These are phyloP conservation scores for Arthrobotrys conoides DNA, from an alignment of 2,329 filamentous ascomycete genomes.

Conservation along the genomic window DNA sequence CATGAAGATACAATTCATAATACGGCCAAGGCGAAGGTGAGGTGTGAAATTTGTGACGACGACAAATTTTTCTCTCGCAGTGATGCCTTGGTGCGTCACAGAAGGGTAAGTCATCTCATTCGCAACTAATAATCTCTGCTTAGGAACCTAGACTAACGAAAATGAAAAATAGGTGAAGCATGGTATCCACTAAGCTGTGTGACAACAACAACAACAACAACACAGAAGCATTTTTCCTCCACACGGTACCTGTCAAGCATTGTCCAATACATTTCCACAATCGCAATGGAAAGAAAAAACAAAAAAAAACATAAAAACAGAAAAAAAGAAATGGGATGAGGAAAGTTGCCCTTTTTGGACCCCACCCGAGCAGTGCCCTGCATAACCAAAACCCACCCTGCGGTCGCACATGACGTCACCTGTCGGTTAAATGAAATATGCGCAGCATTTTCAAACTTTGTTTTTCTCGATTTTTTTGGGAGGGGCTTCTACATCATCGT, in stretches of 20 bases:
- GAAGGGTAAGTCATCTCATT: constrained; percentile 68
- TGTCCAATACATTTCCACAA: constrained; percentile 16
- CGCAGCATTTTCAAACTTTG: constrained; percentile 37
- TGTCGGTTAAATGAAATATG: constrained; percentile 31
- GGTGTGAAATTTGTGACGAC: constrained; percentile 91
- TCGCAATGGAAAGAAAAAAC: constrained; percentile 21
- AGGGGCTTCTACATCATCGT: constrained; percentile 14
- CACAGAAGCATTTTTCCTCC: constrained; percentile 6
- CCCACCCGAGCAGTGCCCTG: constrained; percentile 42
- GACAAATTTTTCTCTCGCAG: constrained; percentile 98
- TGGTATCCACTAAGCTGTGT: constrained; percentile 62
- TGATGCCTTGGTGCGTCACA: constrained; percentile 93
- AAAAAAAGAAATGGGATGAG: constrained; percentile 6
- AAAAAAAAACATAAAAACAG: constrained; percentile 9
- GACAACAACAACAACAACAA: too few relatives aligned
- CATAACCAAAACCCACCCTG: constrained; percentile 44
- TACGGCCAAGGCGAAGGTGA: constrained; percentile 90
- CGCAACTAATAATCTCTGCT: constrained; percentile 41
- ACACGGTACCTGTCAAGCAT: constrained; percentile 1
- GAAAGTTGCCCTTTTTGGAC: constrained; percentile 27
- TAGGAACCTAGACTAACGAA: constrained; percentile 59
- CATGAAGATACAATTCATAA: constrained; percentile 99
- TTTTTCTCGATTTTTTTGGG: constrained; percentile 31
- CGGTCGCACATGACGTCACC: constrained; percentile 53
- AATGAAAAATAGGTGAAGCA: constrained; percentile 63